These are phyloP conservation scores for Globisporangium cystogenes DNA, from an alignment of 352 stramenopile species.

Conservation along the genomic window DNA sequence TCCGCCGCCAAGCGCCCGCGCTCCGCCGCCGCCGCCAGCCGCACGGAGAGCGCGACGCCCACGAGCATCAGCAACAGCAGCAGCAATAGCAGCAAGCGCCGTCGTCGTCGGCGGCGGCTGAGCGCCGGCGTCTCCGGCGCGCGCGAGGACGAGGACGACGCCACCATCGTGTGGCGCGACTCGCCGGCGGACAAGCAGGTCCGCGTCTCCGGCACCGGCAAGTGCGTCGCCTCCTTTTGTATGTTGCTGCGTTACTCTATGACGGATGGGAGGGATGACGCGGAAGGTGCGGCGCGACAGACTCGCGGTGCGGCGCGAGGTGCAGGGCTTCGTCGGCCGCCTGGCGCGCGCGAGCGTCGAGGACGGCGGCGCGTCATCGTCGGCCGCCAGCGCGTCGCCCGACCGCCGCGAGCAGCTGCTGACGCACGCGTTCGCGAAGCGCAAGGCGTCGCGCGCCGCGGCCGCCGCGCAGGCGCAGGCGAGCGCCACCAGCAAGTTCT, in stretches of 20 bases:
- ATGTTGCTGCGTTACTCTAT: not conserved
- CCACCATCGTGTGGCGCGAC: conserved; percentile 76
- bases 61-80: conserved; percentile 11
- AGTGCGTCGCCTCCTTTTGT: conserved; percentile 16
- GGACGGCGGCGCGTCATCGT: not conserved
- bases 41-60: conserved; percentile 24
- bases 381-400: not conserved
- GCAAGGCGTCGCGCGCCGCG: not conserved
- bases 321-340: conserved; percentile 64
- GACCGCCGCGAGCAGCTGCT: conserved; percentile 12
- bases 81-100: conserved; percentile 13
- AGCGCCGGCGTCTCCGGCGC: not conserved
- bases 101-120: not conserved
- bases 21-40: conserved; percentile 1
- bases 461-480: not conserved
- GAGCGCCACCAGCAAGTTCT: not conserved
- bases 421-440: conserved; percentile 13
- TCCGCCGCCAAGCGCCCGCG: conserved; percentile 37
- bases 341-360: conserved; percentile 50
- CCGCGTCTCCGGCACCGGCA: conserved; percentile 59
- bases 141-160: conserved; percentile 15
- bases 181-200: conserved; percentile 79
- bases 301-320: conserved; percentile 53
- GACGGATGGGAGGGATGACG: not conserved
- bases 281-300: conserved; percentile 1